Evolutionary conservation across 1,284 basidiomycete genomes (phyloP), one percentile per base, ranked within the genome.

Genomic region (Malassezia japonica): DNA sequence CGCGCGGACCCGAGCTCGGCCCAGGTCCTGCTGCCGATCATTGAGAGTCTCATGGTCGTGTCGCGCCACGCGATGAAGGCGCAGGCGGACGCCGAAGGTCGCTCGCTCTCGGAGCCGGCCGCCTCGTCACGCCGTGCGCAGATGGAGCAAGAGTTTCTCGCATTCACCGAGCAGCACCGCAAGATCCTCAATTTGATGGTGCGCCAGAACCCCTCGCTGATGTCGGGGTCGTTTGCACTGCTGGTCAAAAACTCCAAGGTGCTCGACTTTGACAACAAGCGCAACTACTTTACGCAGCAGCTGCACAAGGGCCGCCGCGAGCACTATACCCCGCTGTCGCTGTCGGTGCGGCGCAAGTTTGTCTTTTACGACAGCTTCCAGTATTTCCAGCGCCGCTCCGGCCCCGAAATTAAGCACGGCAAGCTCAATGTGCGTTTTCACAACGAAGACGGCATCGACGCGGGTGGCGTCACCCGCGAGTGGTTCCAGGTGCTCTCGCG

Each of bases 201-300:
- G 29, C 85, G 92, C 53, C 95, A 91, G 74, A 95, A 96, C 69
- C 94, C 94, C 2, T 88, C 90, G 1, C 76, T 99, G 32, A 92
- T 99, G 87, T 90, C 87, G 60, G 94, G 94, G 10, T 94, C 90
- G 1, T 99, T 99, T 79, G 89, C 91, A 13, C 79, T 99, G 2
- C 79, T 99, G 50, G 86, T 98, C 29, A 84, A 91, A 74, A 98
- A 99, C 67, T 85, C 94, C 42, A 84, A 88, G 37, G 90, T 98
- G 21, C 81, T 99, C 54, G 94, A 98, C 78, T 99, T 99, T 74
- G 94, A 98, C 78, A 98, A 98, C 82, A 98, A 98, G 78, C 83
- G 94, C 47, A 94, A 91, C 69, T 98, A 92, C 78, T 98, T 98
- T 78, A 86, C 83, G 59, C 92, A 96, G 75, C 90, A 96, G 73